These are phyloP conservation scores for Trametes punicea DNA, from an alignment of 768 basidiomycete genomes.

Conservation along the genomic window DNA sequence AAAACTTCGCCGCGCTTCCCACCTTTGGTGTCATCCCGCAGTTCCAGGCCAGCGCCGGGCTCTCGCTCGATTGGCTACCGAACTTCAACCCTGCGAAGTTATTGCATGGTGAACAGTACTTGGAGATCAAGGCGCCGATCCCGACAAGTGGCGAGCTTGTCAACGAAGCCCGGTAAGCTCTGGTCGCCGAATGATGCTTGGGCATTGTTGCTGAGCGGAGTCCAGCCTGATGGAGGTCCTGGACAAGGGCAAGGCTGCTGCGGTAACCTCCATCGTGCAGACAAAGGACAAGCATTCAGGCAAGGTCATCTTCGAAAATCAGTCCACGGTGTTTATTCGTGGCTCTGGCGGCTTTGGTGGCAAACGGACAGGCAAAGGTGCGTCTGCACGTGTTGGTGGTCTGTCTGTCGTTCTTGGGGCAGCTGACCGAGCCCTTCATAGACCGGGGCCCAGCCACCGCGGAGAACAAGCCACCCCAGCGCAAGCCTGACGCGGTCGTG, in stretches of 20 bases:
- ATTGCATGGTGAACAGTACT: constrained; percentile 96
- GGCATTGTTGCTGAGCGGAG: not conserved
- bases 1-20: constrained; percentile 80
- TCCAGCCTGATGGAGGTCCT: constrained; percentile 71
- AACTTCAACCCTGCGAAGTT: constrained; percentile 95
- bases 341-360: constrained; percentile 97
- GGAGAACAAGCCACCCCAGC: constrained; percentile 73
- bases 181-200: not conserved
- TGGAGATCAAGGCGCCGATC: constrained; percentile 81
- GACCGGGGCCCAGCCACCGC: constrained; percentile 91
- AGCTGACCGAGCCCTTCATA: constrained; percentile 27
- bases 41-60: constrained; percentile 64
- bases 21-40: constrained; percentile 97
- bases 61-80: constrained; percentile 84
- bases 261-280: constrained; percentile 74
- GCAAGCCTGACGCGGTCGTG: constrained; percentile 77
- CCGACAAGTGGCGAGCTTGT: constrained; percentile 81
- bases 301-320: constrained; percentile 85
- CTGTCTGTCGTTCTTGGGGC: not conserved
- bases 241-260: constrained; percentile 92
- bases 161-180: constrained; percentile 61
- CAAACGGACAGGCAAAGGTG: constrained; percentile 78
- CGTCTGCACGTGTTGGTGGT: constrained; percentile 19
- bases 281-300: constrained; percentile 81
- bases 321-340: constrained; percentile 87